Evolutionary conservation across 257 asterid species (phyloP), one percentile per base, ranked within the genome.

Genomic region (Plantago elongata): DNA sequence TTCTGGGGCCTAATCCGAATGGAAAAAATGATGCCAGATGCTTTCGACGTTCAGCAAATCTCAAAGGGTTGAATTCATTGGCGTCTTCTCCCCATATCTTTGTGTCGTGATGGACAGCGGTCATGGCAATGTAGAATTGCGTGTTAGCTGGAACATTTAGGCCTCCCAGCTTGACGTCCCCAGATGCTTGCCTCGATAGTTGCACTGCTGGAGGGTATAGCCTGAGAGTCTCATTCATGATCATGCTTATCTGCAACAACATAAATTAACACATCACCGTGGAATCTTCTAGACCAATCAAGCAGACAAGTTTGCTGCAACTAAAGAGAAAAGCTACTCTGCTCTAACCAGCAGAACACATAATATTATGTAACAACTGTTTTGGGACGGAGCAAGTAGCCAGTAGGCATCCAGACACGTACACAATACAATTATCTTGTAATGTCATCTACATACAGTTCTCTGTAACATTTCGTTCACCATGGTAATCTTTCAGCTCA

Each of bases 1-100:
- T 42, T 69, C 75, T 74, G 1, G 79, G 74, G 5, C 88, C 88
- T 46, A 78, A 61, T 1, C 84, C 80, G 12, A 79, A 82, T 7
- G 89, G 89, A 16, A 79, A 75, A 54, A 62, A 79, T 4, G 84
- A 75, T 13, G 83, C 85, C 37, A 75, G 57, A 46, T 82, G 86
- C 74, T 68, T 82, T 45, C 78, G 61, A 29, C 76, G 43, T 63
- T 73, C 67, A 0, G 66, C 11, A 50, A 79, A 82, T 54, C 89
- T 66, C 42, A 45, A 22, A 9, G 89, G 89, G 54, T 82, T 82
- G 72, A 82, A 79, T 13, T 77, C 80, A 11, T 51, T 48, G 5
- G 82, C 81, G 58, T 82, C 83, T 22, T 68, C 71, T 13, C 89
- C 86, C 85, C 89, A 82, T 57, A 76, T 62, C 43, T 65, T 67